Evolutionary conservation across 352 stramenopile species (phyloP), one percentile per base, ranked within the genome.

Genomic region (Thraustotheca clavata): DNA sequence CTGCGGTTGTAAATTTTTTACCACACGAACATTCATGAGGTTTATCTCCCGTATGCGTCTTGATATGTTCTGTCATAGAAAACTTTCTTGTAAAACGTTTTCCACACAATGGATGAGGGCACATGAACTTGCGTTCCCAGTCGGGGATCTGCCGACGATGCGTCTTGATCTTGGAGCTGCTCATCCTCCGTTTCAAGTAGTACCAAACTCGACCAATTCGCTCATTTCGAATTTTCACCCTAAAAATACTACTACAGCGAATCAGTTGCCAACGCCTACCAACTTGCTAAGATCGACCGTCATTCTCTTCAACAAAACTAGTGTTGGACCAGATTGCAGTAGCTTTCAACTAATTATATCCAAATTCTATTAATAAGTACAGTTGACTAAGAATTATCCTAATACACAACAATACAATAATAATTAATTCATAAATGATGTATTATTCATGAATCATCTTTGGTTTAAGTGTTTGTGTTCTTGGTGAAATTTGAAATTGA

Each of bases 21-120:
- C 69, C 69, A 60, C 83, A 91, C 20, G 79, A 75, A 43, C 80
- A 88, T 27, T 73, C 47, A 57, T 88, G 77, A 3, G 82, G 80
- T 61, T 88, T 77, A 69, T 89, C 79, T 16, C 81, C 81, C 50
- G 79, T 89, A 73, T 90, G 81, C 40, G 80, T 91, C 72, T 88
- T 88, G 54, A 86, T 75, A 62, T 91, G 81, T 49, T 87, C 78
- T 49, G 75, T 82, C 57, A 86, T 68, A 33, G 79, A 88, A n/a
- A 74, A 79, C 60, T 77, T 66, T 26, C 61, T 62, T 31, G 48
- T 62, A 50, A 68, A 68, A 12, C 60, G 60, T 36, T 68, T 68
- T 18, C 60, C 60, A 43, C 60, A 68, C 6, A 50, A 31, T 18
- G 60, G 60, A 20, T 62, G 52, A 11, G 60, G 60, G 68, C 59